Evolutionary conservation across 139 green algal species (phyloP), one percentile per base, ranked within the genome.

Genomic region (Chlamydomonas sp.): DNA sequence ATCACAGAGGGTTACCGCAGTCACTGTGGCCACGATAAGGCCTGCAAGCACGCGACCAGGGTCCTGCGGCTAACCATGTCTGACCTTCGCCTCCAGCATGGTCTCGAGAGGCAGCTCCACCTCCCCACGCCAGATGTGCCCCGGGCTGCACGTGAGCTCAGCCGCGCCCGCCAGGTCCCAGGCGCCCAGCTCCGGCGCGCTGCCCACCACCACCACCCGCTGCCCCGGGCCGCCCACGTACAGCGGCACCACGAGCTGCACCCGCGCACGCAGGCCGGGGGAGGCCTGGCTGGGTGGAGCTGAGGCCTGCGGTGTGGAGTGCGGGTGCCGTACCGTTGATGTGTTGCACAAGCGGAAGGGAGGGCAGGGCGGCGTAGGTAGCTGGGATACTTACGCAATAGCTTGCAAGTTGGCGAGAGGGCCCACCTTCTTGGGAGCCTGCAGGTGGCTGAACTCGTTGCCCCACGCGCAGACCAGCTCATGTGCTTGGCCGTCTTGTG

Each of bases 181-280:
- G 67, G 20, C 16, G 63, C 83, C 83, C 83, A 88, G 83, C 74
- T 77, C 83, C 14, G 83, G 74, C 15, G 1, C 18, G 63, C 49
- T 77, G 63, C 83, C 83, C 74, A 88, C 74, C 83, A 88, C 49
- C 63, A 83, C 83, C 83, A 88, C 74, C 74, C 74, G 14, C 83
- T 88, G 83, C 5, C 83, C 83, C 63, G 63, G 63, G 5, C 63
- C 74, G 6, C 83, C 74, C 83, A 88, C 83, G 74, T 69, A 88
- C 4, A 88, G 83, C 10, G 83, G 83, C 49, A 88, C 83, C 74
- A 88, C 83, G 6, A 88, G 3, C 74, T 88, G 83, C 74, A 88
- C 83, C 0, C 83, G 83, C 3, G 83, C 83, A 63, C 74, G 83
- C 16, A 81, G 83, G 3, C 71, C 69, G 20, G n/a, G 72, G 72